A percentile compares a stretch with the other conserved stretches of the same genome.
Evolutionary conservation across 1,139 yeast genomes (phyloP).

Genomic region (Meyerozyma guilliermondii): DNA sequence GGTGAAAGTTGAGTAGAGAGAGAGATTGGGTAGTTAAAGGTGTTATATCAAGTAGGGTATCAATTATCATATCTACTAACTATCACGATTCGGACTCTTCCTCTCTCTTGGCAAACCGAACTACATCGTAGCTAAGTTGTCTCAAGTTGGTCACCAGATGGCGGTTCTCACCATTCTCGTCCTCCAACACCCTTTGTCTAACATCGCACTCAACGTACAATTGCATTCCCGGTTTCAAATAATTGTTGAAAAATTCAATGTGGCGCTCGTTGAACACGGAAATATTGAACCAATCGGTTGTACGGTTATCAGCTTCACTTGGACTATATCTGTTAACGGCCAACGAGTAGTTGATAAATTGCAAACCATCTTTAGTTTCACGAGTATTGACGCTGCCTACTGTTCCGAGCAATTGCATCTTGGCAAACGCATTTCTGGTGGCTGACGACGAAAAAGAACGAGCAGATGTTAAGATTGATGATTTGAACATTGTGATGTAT

Average conservation of each 20-base stretch:
- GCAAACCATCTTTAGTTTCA: slow-evolving; percentile 35
- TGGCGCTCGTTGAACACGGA: slow-evolving; percentile 39
- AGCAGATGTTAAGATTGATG: slow-evolving; percentile 10
- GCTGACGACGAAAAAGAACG: slow-evolving; percentile 33
- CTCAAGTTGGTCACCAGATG: slow-evolving; percentile 28
- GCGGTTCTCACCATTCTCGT: slow-evolving; percentile 30
- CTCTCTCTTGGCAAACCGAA: slow-evolving; percentile 32
- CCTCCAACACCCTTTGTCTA: slow-evolving; percentile 28
- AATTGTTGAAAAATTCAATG: slow-evolving; percentile 31
- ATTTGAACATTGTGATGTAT: slow-evolving; percentile 20
- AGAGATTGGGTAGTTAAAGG: too few species aligned
- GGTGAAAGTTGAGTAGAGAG: too few species aligned
- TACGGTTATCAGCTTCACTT: slow-evolving; percentile 22
- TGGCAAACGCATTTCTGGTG: slow-evolving; percentile 33
- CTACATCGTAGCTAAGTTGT: slow-evolving; percentile 35
- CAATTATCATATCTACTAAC: not conserved
- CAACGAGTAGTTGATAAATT: slow-evolving; percentile 37
- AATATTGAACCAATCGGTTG: slow-evolving; percentile 41
- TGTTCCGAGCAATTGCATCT: slow-evolving; percentile 38
- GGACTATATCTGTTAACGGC: slow-evolving; percentile 39
- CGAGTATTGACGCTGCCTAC: slow-evolving; percentile 35
- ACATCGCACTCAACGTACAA: slow-evolving; percentile 40
- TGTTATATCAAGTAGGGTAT: not conserved
- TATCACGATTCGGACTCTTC: slow-evolving; percentile 4
- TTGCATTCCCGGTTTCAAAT: slow-evolving; percentile 39